Conservation (phyloP, 2,329 filamentous ascomycete genomes). For the Claviceps digitariae region DNA sequence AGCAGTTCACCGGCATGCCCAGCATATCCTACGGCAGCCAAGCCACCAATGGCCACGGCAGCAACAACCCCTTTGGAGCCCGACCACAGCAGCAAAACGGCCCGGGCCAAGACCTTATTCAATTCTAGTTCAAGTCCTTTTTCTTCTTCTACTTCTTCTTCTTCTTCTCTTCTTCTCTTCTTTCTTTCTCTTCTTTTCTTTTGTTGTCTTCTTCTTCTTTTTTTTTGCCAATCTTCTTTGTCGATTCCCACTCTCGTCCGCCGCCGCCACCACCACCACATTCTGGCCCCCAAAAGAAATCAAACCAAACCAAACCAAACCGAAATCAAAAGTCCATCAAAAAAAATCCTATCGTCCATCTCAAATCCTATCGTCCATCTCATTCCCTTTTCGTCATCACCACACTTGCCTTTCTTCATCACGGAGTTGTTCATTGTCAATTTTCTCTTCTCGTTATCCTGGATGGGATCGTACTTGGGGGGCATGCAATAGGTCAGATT, state of each 20-base stretch:
- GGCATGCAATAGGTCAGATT: neutral
- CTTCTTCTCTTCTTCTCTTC: neutral
- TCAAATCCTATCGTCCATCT: no score
- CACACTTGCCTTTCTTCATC: neutral
- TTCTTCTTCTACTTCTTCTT: neutral
- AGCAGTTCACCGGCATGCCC: conserved; percentile 71
- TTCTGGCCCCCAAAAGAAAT: neutral
- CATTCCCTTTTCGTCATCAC: neutral
- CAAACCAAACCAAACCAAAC: no score
- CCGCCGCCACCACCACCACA: neutral
- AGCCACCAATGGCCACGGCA: conserved; percentile 38
- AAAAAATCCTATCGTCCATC: no score
- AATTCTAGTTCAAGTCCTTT: conserved; percentile 35
- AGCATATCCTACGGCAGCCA: conserved; percentile 38
- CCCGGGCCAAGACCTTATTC: conserved; percentile 47
- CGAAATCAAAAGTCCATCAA: no score
- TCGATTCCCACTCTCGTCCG: neutral
- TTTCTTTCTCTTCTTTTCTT: neutral
- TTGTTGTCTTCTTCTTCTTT: neutral
- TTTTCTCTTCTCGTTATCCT: neutral
- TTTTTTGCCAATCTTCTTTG: neutral
- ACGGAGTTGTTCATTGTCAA: neutral
- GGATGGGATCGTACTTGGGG: neutral
- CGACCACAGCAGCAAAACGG: conserved; percentile 34
- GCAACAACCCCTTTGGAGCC: conserved; percentile 45